phyloP scores from a whole-genome alignment of 75 land plant species.

The Sequoia sempervirens region DNA sequence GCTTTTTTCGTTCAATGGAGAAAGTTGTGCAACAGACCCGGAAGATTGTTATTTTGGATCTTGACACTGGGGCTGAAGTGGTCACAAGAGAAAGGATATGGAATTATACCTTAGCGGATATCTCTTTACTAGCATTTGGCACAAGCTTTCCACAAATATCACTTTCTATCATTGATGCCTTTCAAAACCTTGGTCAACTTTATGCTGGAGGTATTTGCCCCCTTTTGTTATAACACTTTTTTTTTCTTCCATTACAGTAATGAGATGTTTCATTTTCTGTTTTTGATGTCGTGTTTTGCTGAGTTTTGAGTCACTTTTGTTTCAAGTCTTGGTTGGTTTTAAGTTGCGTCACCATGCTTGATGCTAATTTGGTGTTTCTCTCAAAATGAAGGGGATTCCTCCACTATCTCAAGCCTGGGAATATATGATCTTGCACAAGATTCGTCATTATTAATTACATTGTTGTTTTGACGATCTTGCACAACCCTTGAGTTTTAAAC shows the following conservation, averaged over 20 bases:
- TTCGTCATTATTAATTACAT: background rate
- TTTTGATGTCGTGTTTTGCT: background rate
- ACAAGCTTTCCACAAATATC: slow-evolving; percentile 94
- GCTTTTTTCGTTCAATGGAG: slow-evolving; percentile 82
- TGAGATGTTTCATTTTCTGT: background rate
- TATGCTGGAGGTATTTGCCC: slow-evolving; percentile 57
- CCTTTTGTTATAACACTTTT: background rate
- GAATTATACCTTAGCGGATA: slow-evolving; percentile 82
- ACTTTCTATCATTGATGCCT: slow-evolving; percentile 75
- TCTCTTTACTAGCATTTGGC: slow-evolving; percentile 78
- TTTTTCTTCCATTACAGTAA: background rate
- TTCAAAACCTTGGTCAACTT: slow-evolving; percentile 57
- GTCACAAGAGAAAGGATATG: slow-evolving; percentile 59
- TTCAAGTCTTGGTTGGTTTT: background rate
- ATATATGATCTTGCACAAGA: background rate
- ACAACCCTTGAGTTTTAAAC: background rate
- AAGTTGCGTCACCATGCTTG: background rate
- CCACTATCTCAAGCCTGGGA: background rate
- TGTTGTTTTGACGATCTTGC: background rate
- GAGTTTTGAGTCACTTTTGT: background rate
- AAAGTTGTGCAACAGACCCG: slow-evolving; percentile 65
- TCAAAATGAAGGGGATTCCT: background rate
- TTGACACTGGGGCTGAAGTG: slow-evolving; percentile 31
- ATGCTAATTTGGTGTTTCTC: background rate
- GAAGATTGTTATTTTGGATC: slow-evolving; percentile 39